Evolutionary conservation across 805 yeast genomes (phyloP), one percentile per base, ranked within the genome.

Genomic region (Wickerhamomyces alni): DNA sequence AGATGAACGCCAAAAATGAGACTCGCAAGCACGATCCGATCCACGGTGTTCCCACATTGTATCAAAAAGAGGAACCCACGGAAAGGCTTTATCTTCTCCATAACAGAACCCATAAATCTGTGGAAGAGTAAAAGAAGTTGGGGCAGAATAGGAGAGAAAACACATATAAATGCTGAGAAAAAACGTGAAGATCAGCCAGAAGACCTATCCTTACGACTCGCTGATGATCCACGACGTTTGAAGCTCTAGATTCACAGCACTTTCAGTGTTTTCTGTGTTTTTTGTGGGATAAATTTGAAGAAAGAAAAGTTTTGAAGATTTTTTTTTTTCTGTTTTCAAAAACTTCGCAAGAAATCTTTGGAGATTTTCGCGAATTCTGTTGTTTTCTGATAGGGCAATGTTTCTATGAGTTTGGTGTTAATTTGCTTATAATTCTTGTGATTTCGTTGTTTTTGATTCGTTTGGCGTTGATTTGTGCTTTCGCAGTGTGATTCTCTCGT

Each of bases 121-220:
- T 64, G 54, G 72, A 48, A 48, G 62, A 40, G 51, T 44, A 57
- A 28, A 57, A 65, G 68, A 71, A 67, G 49, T 54, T 66, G 80
- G 67, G 80, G 80, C 82, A 76, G 82, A 76, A 75, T 63, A 70
- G 81, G 82, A 75, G 81, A 21, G 24, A 9, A 21, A 7, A 6
- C 9, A 21, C 9, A 6, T 21, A 21, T 21, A 21, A 21, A 21
- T 7, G 24, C 8, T 5, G 13, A 26, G 29, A 29, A 29, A 29
- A n/a, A 29, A 15, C 16, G 24, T 30, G 33, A 5, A 5, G 22
- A 10, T 21, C 15, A 10, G 30, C n/a, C 13, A 15, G n/a, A 18
- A n/a, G 18, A 35, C 17, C 31, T 35, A 35, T 16, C 40, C 42
- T 36, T 34, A 34, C 33, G 24, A 21, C 24, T 25, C 26, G 9